Conservation (phyloP, 129 eudicot genomes). For the Cynara cardunculus region DNA sequence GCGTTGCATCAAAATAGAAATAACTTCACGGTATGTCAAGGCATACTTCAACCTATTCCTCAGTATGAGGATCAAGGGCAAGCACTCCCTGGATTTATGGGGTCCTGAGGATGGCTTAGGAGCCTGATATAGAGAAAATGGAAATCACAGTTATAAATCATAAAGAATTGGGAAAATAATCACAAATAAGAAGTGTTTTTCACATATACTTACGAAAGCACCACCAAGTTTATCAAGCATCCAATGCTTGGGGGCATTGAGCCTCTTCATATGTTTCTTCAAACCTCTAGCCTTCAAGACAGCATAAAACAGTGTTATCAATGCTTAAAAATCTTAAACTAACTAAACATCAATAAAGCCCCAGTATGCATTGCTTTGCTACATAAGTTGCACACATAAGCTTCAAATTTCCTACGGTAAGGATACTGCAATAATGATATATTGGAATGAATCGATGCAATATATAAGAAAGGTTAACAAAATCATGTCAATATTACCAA, state of each 20-base stretch:
- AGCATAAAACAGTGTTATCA: background rate
- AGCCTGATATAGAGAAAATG: constrained; percentile 28
- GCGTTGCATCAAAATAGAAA: constrained; percentile 53
- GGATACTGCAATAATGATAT: background rate
- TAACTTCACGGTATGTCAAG: constrained; percentile 50
- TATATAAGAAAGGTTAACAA: background rate
- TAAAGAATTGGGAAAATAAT: background rate
- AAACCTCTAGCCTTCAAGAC: constrained; percentile 47
- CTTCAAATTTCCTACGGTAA: background rate
- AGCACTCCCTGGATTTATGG: constrained; percentile 54
- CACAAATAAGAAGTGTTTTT: background rate
- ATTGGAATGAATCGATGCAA: no score
- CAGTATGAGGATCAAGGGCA: constrained; percentile 48
- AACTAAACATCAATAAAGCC: background rate
- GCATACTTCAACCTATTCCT: constrained; percentile 59
- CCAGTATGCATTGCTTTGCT: background rate
- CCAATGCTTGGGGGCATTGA: constrained; percentile 61
- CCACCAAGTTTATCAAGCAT: constrained; percentile 67
- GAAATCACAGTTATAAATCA: background rate
- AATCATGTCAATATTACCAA: background rate
- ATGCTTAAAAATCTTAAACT: background rate
- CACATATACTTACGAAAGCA: constrained; percentile 47
- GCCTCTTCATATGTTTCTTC: constrained; percentile 29
- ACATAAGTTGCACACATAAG: background rate
- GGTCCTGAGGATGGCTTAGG: constrained; percentile 68